These are phyloP conservation scores for Hypoxylon fuscum DNA, from an alignment of 495 filamentous ascomycete genomes.

Conservation along the genomic window DNA sequence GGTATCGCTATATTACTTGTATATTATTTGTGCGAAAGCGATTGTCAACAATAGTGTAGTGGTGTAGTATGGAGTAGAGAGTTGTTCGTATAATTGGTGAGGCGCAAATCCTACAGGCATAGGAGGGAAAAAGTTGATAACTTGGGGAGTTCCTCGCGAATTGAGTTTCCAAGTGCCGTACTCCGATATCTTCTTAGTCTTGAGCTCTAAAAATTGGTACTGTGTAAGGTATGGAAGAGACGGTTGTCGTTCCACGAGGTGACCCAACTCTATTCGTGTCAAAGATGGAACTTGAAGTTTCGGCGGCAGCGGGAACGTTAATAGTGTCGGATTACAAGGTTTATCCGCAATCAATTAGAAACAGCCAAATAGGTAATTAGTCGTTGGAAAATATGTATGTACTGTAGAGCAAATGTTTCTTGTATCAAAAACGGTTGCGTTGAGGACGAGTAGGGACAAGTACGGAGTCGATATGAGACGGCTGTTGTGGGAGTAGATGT, in stretches of 20 bases:
- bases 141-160: slow-evolving; percentile 6
- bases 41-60: neutral
- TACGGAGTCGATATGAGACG: slow-evolving; percentile 30
- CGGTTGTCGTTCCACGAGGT: slow-evolving; percentile 6
- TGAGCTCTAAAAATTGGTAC: slow-evolving; percentile 1
- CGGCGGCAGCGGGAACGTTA: slow-evolving; percentile 4
- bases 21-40: slow-evolving; percentile 4
- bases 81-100: slow-evolving; percentile 1
- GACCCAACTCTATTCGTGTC: slow-evolving; percentile 7
- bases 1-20: slow-evolving; percentile 5
- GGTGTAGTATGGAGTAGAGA: too few relatives aligned
- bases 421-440: slow-evolving; percentile 21
- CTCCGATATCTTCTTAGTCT: neutral
- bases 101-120: slow-evolving; percentile 21
- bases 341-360: too few relatives aligned
- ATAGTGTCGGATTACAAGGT: slow-evolving; percentile 3
- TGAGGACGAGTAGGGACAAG: neutral
- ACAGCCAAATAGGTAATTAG: too few relatives aligned
- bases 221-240: too few relatives aligned
- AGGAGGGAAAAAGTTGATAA: slow-evolving; percentile 2
- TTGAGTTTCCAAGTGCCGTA: neutral
- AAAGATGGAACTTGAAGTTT: neutral
- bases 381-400: too few relatives aligned
- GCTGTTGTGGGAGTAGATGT: slow-evolving; percentile 27
- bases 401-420: slow-evolving; percentile 15